Evolutionary conservation across 495 filamentous ascomycete genomes (phyloP).

Genomic region (Pyrenula aspistea): DNA sequence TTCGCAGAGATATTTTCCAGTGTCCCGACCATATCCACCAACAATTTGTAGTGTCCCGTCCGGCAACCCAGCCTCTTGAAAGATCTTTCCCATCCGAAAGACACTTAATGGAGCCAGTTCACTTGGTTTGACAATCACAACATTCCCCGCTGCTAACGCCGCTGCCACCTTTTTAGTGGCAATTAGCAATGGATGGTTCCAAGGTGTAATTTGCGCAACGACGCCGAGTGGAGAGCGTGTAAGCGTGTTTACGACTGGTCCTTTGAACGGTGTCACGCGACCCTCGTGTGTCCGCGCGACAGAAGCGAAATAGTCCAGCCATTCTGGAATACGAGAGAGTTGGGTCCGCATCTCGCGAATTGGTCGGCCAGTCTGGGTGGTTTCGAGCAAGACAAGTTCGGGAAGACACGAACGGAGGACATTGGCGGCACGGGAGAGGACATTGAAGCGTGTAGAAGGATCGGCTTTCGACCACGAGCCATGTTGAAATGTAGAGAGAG

Average conservation of each 20-base stretch:
- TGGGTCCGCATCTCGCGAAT: constrained; percentile 56
- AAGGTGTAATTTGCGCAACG: constrained; percentile 52
- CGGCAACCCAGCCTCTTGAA: constrained; percentile 42
- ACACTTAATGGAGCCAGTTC: constrained; percentile 49
- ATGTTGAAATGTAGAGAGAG: constrained; percentile 35
- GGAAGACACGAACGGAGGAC: constrained; percentile 36
- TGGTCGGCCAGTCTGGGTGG: constrained; percentile 48
- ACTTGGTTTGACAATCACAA: constrained; percentile 48
- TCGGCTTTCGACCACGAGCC: constrained; percentile 47
- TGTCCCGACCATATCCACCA: constrained; percentile 37
- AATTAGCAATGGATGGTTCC: constrained; percentile 53
- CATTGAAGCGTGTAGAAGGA: constrained; percentile 36
- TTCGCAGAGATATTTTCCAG: constrained; percentile 41
- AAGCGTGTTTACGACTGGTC: constrained; percentile 49
- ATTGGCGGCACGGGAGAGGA: constrained; percentile 42
- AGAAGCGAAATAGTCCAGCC: constrained; percentile 53
- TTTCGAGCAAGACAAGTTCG: constrained; percentile 42
- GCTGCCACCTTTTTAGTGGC: constrained; percentile 52
- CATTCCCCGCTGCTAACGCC: constrained; percentile 50
- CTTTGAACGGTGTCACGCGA: constrained; percentile 45
- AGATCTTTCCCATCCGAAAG: constrained; percentile 34
- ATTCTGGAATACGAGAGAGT: constrained; percentile 45
- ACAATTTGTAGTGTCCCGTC: constrained; percentile 47
- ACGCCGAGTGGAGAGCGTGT: constrained; percentile 49
- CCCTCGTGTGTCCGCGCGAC: constrained; percentile 48